A percentile compares a stretch with the other conserved stretches of the same genome.
Conservation (phyloP, 2,329 filamentous ascomycete genomes). For the Hypoxylon sp. region DNA sequence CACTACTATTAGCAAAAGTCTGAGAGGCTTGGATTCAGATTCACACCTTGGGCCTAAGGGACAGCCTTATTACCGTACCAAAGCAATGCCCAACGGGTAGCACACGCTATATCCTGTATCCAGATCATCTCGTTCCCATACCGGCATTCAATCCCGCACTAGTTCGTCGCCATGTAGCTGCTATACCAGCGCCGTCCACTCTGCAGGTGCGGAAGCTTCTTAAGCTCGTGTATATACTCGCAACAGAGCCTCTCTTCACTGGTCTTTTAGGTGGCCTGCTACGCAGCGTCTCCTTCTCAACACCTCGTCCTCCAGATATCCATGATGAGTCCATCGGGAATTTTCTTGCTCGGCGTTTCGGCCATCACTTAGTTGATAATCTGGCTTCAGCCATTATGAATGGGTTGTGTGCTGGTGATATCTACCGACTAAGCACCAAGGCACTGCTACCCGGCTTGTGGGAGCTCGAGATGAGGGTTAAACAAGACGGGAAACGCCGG, state of each 20-base stretch:
- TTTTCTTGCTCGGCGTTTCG: slow-evolving; percentile 24
- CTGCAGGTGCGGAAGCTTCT: slow-evolving; percentile 12
- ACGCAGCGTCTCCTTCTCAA: slow-evolving; percentile 9
- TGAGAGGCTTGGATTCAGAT: slow-evolving; percentile 19
- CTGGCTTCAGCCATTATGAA: slow-evolving; percentile 25
- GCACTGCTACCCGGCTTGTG: slow-evolving; percentile 22
- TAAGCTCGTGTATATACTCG: slow-evolving; percentile 6
- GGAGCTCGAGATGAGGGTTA: slow-evolving; percentile 16
- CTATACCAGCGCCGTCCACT: slow-evolving; percentile 26
- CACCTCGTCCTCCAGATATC: slow-evolving; percentile 10
- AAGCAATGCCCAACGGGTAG: slow-evolving; percentile 6
- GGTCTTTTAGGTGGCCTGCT: slow-evolving; percentile 12
- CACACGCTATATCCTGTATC: slow-evolving; percentile 31
- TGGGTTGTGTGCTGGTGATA: slow-evolving; percentile 29
- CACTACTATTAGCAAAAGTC: not conserved
- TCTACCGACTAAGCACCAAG: slow-evolving; percentile 28
- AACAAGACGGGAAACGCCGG: slow-evolving; percentile 10
- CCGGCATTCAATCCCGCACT: slow-evolving; percentile 21
- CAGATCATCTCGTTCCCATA: slow-evolving; percentile 28
- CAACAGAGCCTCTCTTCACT: slow-evolving; percentile 29
- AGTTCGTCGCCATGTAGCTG: slow-evolving; percentile 23
- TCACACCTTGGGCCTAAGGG: slow-evolving; percentile 18
- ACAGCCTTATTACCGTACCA: slow-evolving; percentile 20
- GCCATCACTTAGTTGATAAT: slow-evolving; percentile 22
- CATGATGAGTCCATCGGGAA: slow-evolving; percentile 32